Conservation (phyloP, 2,329 filamentous ascomycete species). For the Chrysoporthe puriensis region DNA sequence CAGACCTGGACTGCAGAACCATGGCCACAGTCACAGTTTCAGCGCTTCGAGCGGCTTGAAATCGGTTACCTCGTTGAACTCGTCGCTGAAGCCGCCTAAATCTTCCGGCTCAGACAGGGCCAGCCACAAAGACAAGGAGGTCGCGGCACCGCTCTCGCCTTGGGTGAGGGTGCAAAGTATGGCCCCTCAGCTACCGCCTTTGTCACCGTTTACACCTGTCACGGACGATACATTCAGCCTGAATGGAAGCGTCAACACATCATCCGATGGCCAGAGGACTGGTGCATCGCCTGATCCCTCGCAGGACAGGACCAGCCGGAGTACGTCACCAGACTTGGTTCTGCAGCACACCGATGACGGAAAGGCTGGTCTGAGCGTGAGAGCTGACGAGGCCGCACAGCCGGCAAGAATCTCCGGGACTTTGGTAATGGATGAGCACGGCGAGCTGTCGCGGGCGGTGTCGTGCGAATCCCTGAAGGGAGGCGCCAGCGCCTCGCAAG, state of each 20-base stretch:
- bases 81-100: constrained; percentile 4
- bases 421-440: constrained; percentile 10
- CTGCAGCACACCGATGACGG: constrained; percentile 12
- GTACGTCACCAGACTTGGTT: constrained; percentile 20
- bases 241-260: constrained; percentile 11
- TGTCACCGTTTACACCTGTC: constrained; percentile 28
- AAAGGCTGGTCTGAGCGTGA: background rate
- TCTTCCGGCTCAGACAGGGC: constrained; percentile 18
- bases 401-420: constrained; percentile 10
- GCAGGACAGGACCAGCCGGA: constrained; percentile 19
- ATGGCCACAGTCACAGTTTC: constrained; percentile 14
- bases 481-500: constrained; percentile 15
- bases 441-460: constrained; percentile 22
- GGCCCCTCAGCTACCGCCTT: constrained; percentile 28
- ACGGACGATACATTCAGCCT: constrained; percentile 26
- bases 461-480: constrained; percentile 21
- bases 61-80: background rate
- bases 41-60: background rate
- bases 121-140: constrained; percentile 15
- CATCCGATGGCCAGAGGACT: constrained; percentile 4
- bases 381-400: background rate
- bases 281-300: constrained; percentile 21
- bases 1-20: constrained; percentile 25
- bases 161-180: constrained; percentile 28
- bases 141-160: constrained; percentile 22